Percentiles rank a stretch among this genome's conserved stretches.
These are phyloP conservation scores for Hypericum perforatum DNA, from an alignment of 345 rosid species.

Conservation along the genomic window DNA sequence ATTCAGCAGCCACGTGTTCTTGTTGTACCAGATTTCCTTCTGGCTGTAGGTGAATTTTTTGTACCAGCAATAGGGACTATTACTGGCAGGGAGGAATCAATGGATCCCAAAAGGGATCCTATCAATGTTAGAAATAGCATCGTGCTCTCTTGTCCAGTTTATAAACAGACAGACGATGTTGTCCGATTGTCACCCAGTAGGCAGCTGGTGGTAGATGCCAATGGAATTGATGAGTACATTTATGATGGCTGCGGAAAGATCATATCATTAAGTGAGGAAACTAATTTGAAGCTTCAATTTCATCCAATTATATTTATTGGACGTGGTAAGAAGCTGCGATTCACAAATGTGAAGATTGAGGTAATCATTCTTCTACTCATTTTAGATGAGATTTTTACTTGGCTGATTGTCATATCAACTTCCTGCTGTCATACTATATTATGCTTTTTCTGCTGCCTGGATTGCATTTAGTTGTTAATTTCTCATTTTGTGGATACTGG, in stretches of 20 bases:
- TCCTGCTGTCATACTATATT: too few species aligned
- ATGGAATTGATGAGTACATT: constrained; percentile 67
- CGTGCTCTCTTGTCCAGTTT: constrained; percentile 55
- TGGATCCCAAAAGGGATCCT: constrained; percentile 92
- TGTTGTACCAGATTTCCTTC: constrained; percentile 96
- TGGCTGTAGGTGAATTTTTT: constrained; percentile 87
- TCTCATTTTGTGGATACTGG: background rate
- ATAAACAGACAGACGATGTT: constrained; percentile 69
- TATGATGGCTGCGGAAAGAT: constrained; percentile 90
- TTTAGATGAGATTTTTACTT: background rate
- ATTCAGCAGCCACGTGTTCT: constrained; percentile 92
- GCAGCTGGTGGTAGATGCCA: constrained; percentile 71
- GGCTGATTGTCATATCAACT: background rate
- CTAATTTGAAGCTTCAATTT: constrained; percentile 36
- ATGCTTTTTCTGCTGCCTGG: too few species aligned
- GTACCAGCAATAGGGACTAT: constrained; percentile 83
- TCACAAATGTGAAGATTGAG: constrained; percentile 82
- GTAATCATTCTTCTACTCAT: constrained; percentile 22
- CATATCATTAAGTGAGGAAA: constrained; percentile 52
- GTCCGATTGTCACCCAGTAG: constrained; percentile 72
- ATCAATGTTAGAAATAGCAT: constrained; percentile 56
- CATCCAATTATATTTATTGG: constrained; percentile 82
- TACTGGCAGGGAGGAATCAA: constrained; percentile 84
- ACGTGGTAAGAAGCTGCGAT: constrained; percentile 83
- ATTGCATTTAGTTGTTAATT: background rate